phyloP scores from a whole-genome alignment of 805 yeast genomes.

The Ascoidea tarda region DNA sequence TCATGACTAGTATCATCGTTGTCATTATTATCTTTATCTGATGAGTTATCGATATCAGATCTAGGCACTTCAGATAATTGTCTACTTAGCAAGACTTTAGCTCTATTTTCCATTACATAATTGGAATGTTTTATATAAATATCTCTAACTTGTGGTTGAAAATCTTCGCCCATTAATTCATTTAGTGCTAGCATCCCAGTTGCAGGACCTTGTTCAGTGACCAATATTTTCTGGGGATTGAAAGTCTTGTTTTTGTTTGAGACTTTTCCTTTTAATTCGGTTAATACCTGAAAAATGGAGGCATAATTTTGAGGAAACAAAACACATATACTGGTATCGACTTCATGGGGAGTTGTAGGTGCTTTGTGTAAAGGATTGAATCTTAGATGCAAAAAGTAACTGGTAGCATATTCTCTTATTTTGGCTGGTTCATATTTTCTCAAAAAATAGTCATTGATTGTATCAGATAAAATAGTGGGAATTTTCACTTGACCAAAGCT shows the following conservation, averaged over 20 bases:
- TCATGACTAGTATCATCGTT: background rate
- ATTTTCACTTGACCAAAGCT: conserved; percentile 33
- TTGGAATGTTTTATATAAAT: conserved; percentile 56
- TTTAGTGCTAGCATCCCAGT: conserved; percentile 83
- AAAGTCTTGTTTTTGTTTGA: conserved; percentile 26
- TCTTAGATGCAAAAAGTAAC: conserved; percentile 33
- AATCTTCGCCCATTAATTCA: conserved; percentile 60
- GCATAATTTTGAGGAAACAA: conserved; percentile 75
- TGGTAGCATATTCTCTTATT: conserved; percentile 48
- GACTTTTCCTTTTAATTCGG: conserved; percentile 46
- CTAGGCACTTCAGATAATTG: conserved; percentile 37
- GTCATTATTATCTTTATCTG: background rate
- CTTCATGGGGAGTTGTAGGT: conserved; percentile 31
- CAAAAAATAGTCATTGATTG: conserved; percentile 51
- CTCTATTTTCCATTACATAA: conserved; percentile 63
- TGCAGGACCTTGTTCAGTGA: conserved; percentile 84
- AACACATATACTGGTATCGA: conserved; percentile 72
- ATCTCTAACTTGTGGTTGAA: conserved; percentile 49
- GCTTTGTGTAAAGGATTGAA: conserved; percentile 40
- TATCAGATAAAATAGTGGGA: conserved; percentile 41
- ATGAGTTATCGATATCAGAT: background rate
- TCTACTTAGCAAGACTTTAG: conserved; percentile 60
- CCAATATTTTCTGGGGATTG: conserved; percentile 54
- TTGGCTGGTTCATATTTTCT: conserved; percentile 46
- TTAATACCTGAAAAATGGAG: conserved; percentile 45